phyloP scores from a whole-genome alignment of 176 grass and related monocot species.

The Bothriochloa decipiens region DNA sequence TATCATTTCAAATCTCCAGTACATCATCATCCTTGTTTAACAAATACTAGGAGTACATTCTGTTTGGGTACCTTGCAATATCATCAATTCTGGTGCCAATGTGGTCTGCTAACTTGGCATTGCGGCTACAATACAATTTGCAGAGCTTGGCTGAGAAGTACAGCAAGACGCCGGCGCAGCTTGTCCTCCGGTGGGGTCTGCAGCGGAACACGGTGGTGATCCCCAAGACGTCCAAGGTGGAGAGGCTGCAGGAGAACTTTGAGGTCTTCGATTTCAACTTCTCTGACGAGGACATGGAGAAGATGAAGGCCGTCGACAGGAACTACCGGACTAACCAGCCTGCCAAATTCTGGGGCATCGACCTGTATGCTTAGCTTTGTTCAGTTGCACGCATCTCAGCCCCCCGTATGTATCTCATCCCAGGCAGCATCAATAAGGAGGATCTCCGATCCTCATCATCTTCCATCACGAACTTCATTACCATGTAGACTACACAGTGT shows the following conservation, averaged over 20 bases:
- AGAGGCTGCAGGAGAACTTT: conserved; percentile 76
- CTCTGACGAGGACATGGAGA: conserved; percentile 75
- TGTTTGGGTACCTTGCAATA: no score
- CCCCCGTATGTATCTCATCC: background rate
- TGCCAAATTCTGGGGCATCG: conserved; percentile 90
- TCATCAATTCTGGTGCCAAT: background rate
- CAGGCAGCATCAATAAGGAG: conserved; percentile 17
- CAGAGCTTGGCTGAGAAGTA: conserved; percentile 85
- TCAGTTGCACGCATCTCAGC: background rate
- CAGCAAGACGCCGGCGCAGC: conserved; percentile 65
- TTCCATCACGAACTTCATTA: no score
- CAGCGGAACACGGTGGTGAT: conserved; percentile 93
- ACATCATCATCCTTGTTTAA: background rate
- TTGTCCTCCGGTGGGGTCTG: conserved; percentile 77
- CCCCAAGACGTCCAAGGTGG: conserved; percentile 84
- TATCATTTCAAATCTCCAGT: background rate
- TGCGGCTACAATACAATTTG: background rate
- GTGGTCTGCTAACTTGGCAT: background rate
- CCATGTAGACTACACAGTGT: no score
- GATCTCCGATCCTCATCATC: no score
- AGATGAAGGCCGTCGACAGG: conserved; percentile 74
- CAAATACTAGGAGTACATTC: background rate
- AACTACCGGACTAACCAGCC: conserved; percentile 85
- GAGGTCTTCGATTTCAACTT: conserved; percentile 71
- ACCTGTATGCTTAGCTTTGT: conserved; percentile 69